phyloP scores from a whole-genome alignment of 1,284 basidiomycete species.

The Trichosporon asahii region DNA sequence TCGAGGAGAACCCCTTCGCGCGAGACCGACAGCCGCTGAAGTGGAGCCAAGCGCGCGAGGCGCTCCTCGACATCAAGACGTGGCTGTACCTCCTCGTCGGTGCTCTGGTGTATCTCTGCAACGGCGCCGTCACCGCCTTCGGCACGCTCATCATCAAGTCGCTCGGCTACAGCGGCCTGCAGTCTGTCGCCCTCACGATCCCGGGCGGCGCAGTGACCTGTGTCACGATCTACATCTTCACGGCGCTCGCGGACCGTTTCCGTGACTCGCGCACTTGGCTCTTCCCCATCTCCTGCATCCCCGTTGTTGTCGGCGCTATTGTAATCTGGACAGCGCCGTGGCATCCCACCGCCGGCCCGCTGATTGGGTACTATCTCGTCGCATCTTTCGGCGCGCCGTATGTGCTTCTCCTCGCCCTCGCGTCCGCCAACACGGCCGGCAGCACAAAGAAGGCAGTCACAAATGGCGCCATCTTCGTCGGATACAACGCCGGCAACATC shows the following conservation, averaged over 20 bases:
- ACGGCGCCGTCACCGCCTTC: constrained; percentile 54
- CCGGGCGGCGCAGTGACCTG: constrained; percentile 54
- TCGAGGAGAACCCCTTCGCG: constrained; percentile 45
- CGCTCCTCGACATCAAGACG: constrained; percentile 53
- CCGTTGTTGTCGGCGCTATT: constrained; percentile 55
- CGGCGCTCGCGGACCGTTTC: constrained; percentile 47
- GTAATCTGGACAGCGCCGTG: constrained; percentile 55
- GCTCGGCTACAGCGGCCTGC: constrained; percentile 54
- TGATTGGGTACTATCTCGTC: constrained; percentile 55
- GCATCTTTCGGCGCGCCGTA: constrained; percentile 55
- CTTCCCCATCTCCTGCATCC: constrained; percentile 53
- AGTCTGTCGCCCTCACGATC: constrained; percentile 52
- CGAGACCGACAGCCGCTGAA: constrained; percentile 45
- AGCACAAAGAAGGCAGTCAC: constrained; percentile 55
- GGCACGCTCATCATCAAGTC: constrained; percentile 54
- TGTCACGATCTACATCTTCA: constrained; percentile 53
- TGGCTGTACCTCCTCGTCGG: constrained; percentile 54
- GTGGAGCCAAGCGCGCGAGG: constrained; percentile 51
- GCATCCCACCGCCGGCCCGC: constrained; percentile 51
- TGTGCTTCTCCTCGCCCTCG: constrained; percentile 53
- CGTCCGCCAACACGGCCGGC: constrained; percentile 53
- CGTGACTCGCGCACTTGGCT: constrained; percentile 50
- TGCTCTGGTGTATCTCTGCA: constrained; percentile 46
- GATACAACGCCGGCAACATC: constrained; percentile 52
- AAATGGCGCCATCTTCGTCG: constrained; percentile 51